Evolutionary conservation across 2,329 filamentous ascomycete genomes (phyloP).

Genomic region (Scytalidium sp.): DNA sequence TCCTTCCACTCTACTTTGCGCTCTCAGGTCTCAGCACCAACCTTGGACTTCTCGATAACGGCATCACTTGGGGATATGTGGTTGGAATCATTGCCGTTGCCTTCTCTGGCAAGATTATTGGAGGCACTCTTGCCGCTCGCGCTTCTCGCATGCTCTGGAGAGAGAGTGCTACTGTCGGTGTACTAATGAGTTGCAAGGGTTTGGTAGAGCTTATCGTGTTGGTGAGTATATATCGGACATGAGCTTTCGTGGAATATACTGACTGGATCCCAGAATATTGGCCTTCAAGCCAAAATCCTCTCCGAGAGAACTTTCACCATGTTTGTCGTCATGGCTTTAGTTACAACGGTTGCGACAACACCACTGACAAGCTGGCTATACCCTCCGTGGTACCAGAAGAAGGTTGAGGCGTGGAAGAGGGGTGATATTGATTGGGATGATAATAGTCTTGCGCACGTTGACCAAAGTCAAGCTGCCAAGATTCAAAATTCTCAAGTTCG

Average conservation of each 20-base stretch:
- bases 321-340: conserved; percentile 88
- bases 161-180: conserved; percentile 83
- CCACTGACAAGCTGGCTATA: conserved; percentile 73
- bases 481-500: conserved; percentile 50
- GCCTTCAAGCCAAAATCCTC: conserved; percentile 77
- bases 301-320: conserved; percentile 84
- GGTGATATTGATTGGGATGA: conserved; percentile 91
- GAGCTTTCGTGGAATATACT: neutral
- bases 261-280: conserved; percentile 59
- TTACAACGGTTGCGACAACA: conserved; percentile 82
- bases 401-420: conserved; percentile 70
- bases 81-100: conserved; percentile 78
- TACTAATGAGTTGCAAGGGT: conserved; percentile 95
- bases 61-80: conserved; percentile 87
- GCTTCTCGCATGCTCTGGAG: conserved; percentile 80
- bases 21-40: conserved; percentile 88
- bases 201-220: conserved; percentile 93
- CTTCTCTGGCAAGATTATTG: conserved; percentile 80
- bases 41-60: conserved; percentile 76
- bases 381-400: conserved; percentile 72
- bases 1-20: conserved; percentile 90
- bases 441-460: conserved; percentile 38
- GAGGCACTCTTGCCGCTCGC: conserved; percentile 75
- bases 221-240: conserved; percentile 45
- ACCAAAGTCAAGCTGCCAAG: conserved; percentile 43